Percentiles rank a stretch among this genome's conserved stretches.
These are phyloP conservation scores for Margaritispora aquatica DNA, from an alignment of 495 filamentous ascomycete species.

Conservation along the genomic window DNA sequence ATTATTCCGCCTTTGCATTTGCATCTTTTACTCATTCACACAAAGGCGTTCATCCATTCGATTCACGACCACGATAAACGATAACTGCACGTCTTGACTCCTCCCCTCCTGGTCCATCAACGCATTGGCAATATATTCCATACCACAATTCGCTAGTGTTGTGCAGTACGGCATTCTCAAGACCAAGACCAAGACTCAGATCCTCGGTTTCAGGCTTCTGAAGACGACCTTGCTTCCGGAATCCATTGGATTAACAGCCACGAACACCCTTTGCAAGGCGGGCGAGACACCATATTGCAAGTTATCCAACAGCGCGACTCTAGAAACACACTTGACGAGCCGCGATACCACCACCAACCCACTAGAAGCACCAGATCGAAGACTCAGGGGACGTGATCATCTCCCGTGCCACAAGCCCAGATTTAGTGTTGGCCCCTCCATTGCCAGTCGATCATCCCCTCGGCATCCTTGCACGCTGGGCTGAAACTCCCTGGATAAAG, in stretches of 20 bases:
- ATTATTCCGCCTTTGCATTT: slow-evolving; percentile 1
- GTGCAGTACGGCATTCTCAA: neutral
- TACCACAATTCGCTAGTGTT: neutral
- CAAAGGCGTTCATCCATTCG: slow-evolving; percentile 1
- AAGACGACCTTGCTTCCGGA: neutral
- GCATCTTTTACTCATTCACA: neutral
- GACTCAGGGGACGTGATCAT: neutral
- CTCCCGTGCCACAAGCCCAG: slow-evolving; percentile 1
- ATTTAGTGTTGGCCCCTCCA: neutral
- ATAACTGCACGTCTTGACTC: neutral
- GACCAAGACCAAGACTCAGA: too few relatives aligned
- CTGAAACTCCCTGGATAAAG: slow-evolving; percentile 12
- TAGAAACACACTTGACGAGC: slow-evolving; percentile 1
- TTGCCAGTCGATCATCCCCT: slow-evolving; percentile 7
- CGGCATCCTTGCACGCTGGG: slow-evolving; percentile 1
- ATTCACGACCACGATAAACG: neutral
- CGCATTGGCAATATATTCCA: too few relatives aligned
- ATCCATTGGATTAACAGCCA: neutral
- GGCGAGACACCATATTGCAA: neutral
- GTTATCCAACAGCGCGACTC: neutral
- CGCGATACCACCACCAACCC: neutral
- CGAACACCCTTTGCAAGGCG: neutral
- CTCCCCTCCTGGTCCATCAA: too few relatives aligned
- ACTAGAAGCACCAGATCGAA: too few relatives aligned
- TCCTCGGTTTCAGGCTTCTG: slow-evolving; percentile 8